Base-by-base conservation (phyloP, 805 yeast species). In the Ogataea polymorpha region DNA sequence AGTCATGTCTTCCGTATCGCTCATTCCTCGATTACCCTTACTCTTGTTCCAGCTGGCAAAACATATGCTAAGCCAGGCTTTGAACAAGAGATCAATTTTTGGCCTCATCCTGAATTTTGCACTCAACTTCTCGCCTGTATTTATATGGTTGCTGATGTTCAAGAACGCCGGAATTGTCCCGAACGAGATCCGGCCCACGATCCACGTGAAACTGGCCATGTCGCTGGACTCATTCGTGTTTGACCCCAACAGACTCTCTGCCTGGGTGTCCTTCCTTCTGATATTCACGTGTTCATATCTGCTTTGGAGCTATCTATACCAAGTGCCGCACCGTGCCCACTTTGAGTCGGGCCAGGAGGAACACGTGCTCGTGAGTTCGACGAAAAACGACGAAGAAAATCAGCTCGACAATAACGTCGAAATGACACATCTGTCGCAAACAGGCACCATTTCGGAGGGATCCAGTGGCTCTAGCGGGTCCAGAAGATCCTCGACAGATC, bases 91-190 rank as follows among this genome's bases (percentile, higher is more conserved):
- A 29, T 37, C 44, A 9, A n/a, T 51, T 2, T 42, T 73, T 20
- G 54, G 63, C 3, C 52, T 78, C 3, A 55, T 67, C 1, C 38
- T 73, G 28, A 74, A 70, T 47, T 79, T 79, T 45, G 46, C 59
- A 31, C 44, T 69, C 32, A 77, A 76, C 55, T 80, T 80, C 56
- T 56, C 68, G 2, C 79, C 79, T 0, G 72, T 80, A 3, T 62
- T 75, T 27, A 50, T 70, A 15, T 80, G 86, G 86, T 60, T 80
- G 30, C 41, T 59, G 28, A 70, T 77, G 16, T 80, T 80, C 62
- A 74, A 78, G 55, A 70, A 79, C 51, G 85, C 86, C 1, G 79
- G 78, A 2, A 28, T 65, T 2, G 77, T 77, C 28, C 86, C 88
- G 7, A 68, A 63, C 20, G 61, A 61, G 5, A 66, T 71, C 48